phyloP scores from a whole-genome alignment of 2,329 filamentous ascomycete genomes.

The Colletotrichum brevisporum region DNA sequence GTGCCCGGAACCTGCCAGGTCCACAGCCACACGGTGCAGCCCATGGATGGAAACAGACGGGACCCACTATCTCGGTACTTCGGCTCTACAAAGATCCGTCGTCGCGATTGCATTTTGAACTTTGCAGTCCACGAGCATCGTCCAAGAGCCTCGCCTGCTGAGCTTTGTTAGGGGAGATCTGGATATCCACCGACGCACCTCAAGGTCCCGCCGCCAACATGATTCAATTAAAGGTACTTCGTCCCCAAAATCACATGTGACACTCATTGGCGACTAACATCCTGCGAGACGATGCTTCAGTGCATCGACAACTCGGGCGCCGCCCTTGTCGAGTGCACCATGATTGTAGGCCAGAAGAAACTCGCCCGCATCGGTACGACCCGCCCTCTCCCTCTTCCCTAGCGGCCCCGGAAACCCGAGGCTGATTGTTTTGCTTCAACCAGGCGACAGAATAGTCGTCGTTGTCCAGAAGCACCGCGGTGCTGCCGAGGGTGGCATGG shows the following conservation, averaged over 20 bases:
- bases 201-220: slow-evolving; percentile 68
- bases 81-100: slow-evolving; percentile 20
- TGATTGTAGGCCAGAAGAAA: slow-evolving; percentile 91
- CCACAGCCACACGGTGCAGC: too few relatives aligned
- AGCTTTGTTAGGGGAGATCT: slow-evolving; percentile 26
- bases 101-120: slow-evolving; percentile 27
- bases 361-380: slow-evolving; percentile 87
- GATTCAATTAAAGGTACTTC: slow-evolving; percentile 87
- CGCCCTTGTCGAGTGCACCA: slow-evolving; percentile 95
- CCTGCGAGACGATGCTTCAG: slow-evolving; percentile 87
- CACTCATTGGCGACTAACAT: neutral
- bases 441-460: slow-evolving; percentile 96
- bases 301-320: slow-evolving; percentile 99
- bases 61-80: neutral
- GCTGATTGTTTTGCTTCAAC: slow-evolving; percentile 65
- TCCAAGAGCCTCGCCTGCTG: slow-evolving; percentile 38
- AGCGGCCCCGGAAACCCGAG: neutral
- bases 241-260: fast-evolving
- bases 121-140: slow-evolving; percentile 33
- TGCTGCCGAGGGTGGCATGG: slow-evolving; percentile 78
- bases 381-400: neutral
- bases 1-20: neutral
- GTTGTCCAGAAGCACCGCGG: slow-evolving; percentile 98
- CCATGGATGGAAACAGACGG: too few relatives aligned
- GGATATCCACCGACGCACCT: slow-evolving; percentile 27